Evolutionary conservation across 1,139 yeast genomes (phyloP), one percentile per base, ranked within the genome.

Genomic region (Magnusiomyces starmeri): DNA sequence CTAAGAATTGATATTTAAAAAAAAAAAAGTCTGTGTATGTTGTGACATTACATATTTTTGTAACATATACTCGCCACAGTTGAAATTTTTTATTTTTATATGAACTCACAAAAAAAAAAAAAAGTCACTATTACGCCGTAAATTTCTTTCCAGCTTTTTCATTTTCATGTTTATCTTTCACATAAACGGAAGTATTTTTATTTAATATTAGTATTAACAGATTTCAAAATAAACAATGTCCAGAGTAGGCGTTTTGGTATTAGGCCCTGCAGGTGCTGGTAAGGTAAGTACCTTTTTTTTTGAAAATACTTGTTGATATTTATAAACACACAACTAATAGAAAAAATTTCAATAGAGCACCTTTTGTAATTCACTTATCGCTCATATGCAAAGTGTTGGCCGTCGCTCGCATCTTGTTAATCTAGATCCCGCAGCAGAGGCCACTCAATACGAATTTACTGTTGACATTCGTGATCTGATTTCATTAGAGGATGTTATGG

Each of bases 221-320:
- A n/a, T n/a, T n/a, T n/a, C n/a, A n/a, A n/a, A n/a, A n/a, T n/a
- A n/a, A 26, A 54, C n/a, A 12, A 92, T 92, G 98, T 88, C 97
- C 2, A 75, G 96, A 70, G 96, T 89, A 1, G 98, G 97, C 53
- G 94, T 89, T n/a, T 72, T 92, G 59, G 96, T 92, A 2, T 70
- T 92, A 59, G 98, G 98, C 1, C 98, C 98, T 16, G 98, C 98
- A 0, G 98, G 98, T 37, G 97, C 85, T 14, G 98, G 98, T 10
- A 92, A 83, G 58, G 71, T 69, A 49, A 4, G 64, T 51, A 14
- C 16, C 16, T 25, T 35, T 12, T n/a, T 16, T 8, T 9, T 29
- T 59, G 20, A 24, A n/a, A 24, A 16, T 32, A 16, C 21, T 3
- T 21, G 9, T 40, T 25, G 22, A 18, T 12, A 20, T 43, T 37